Percentiles rank a stretch among this genome's conserved stretches.
Evolutionary conservation across 2,329 filamentous ascomycete genomes (phyloP).

Genomic region (Alternaria rosae): DNA sequence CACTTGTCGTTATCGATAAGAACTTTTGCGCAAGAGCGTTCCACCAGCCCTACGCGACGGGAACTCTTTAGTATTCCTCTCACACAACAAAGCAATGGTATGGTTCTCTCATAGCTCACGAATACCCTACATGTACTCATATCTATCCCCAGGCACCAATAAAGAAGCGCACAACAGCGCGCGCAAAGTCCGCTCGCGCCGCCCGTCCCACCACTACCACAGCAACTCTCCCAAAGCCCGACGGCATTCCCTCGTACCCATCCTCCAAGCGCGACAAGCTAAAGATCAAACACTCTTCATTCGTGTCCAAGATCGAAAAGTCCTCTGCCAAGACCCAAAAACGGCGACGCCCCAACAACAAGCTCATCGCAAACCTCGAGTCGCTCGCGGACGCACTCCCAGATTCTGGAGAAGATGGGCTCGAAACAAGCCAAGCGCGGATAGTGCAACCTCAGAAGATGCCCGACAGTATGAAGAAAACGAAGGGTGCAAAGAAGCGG

Average conservation of each 20-base stretch:
- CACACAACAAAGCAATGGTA: conserved; percentile 19
- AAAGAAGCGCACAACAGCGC: conserved; percentile 48
- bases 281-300: conserved; percentile 78
- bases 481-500: conserved; percentile 78
- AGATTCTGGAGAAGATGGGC: conserved; percentile 50
- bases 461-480: conserved; percentile 66
- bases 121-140: background rate
- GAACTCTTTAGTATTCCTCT: background rate
- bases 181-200: conserved; percentile 42
- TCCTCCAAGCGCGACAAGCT: conserved; percentile 85
- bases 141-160: conserved; percentile 39
- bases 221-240: conserved; percentile 28
- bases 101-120: background rate
- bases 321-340: conserved; percentile 63
- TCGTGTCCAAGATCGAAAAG: conserved; percentile 79
- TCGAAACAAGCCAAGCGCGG: conserved; percentile 62
- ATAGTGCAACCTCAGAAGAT: conserved; percentile 61
- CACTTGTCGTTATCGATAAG: conserved; percentile 19
- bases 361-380: conserved; percentile 77
- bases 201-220: conserved; percentile 26
- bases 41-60: background rate
- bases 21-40: conserved; percentile 5
- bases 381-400: conserved; percentile 83
- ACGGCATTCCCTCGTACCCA: conserved; percentile 62
- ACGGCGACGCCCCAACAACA: conserved; percentile 74